A percentile compares a stretch with the other conserved stretches of the same genome.
phyloP scores from a whole-genome alignment of 2,329 filamentous ascomycete species.

The Helminthosporium solani region DNA sequence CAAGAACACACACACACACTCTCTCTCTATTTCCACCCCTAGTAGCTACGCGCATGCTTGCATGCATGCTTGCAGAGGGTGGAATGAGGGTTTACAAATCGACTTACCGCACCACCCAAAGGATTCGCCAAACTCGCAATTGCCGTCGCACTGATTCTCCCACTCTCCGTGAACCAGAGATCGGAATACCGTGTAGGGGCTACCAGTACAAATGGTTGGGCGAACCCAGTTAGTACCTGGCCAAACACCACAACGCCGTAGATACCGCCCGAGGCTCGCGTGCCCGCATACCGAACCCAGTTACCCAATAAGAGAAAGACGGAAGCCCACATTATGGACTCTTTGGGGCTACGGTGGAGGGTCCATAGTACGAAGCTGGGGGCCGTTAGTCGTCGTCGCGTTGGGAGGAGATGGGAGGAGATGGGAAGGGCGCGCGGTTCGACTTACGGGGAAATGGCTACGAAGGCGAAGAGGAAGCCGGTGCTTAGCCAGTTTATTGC shows the following conservation, averaged over 20 bases:
- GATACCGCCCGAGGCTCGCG: slow-evolving; percentile 56
- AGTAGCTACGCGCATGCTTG: too few species aligned
- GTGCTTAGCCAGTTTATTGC: slow-evolving; percentile 93
- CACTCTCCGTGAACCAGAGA: slow-evolving; percentile 85
- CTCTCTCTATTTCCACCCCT: too few species aligned
- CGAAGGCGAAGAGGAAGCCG: slow-evolving; percentile 82
- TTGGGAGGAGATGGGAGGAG: not conserved
- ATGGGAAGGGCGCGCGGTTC: too few species aligned
- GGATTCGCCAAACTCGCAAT: slow-evolving; percentile 84
- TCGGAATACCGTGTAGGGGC: slow-evolving; percentile 91
- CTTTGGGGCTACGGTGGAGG: slow-evolving; percentile 77
- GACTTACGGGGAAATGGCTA: slow-evolving; percentile 65
- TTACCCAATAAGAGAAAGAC: slow-evolving; percentile 77
- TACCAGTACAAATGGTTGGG: slow-evolving; percentile 88
- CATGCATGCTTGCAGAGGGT: too few species aligned
- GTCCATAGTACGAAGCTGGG: slow-evolving; percentile 65
- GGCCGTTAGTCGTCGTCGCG: not conserved
- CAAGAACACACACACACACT: too few species aligned
- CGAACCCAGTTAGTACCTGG: slow-evolving; percentile 83
- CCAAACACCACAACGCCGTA: slow-evolving; percentile 84
- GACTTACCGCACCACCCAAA: slow-evolving; percentile 73
- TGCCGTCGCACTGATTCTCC: slow-evolving; percentile 84
- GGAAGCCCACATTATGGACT: slow-evolving; percentile 72
- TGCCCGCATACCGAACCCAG: slow-evolving; percentile 85
- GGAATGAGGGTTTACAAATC: not conserved